Percentiles rank a stretch among this genome's conserved stretches.
Evolutionary conservation across 1,284 basidiomycete genomes (phyloP).

Genomic region (Rhodotorula sp.): DNA sequence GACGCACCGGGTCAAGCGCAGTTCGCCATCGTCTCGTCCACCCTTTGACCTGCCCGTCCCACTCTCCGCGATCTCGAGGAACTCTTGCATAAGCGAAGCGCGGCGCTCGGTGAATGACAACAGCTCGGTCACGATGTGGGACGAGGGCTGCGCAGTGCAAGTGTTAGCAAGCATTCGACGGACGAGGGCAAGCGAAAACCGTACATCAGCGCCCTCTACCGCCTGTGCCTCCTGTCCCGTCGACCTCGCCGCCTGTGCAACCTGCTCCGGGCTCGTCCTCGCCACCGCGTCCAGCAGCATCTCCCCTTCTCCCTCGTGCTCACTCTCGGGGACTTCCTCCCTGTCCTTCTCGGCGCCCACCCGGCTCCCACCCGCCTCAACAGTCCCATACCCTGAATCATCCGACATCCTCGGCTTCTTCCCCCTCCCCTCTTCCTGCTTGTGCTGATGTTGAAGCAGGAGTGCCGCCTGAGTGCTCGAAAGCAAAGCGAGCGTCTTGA

Average conservation of each 20-base stretch:
- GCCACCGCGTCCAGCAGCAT: not conserved
- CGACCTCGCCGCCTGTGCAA: not conserved
- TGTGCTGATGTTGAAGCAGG: not conserved
- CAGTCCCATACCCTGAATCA: constrained; percentile 5
- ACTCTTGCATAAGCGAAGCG: constrained; percentile 14
- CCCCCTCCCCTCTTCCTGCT: not conserved
- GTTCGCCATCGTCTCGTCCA: constrained; percentile 19
- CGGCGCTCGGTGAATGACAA: constrained; percentile 21
- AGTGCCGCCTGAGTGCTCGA: not conserved
- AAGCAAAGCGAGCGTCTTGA: not conserved
- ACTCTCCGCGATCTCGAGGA: constrained; percentile 23
- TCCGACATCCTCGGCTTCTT: constrained; percentile 4
- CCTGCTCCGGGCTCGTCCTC: too few relatives aligned
- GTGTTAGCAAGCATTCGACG: too few relatives aligned
- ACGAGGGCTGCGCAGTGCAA: not conserved
- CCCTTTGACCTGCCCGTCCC: not conserved
- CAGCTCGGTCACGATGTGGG: not conserved
- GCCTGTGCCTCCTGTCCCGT: not conserved
- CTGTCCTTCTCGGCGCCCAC: not conserved
- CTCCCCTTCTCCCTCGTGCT: constrained; percentile 8
- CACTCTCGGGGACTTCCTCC: constrained; percentile 16
- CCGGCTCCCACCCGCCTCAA: not conserved
- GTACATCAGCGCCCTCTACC: not conserved
- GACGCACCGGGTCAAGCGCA: constrained; percentile 18
- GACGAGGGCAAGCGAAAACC: too few relatives aligned